phyloP scores from a whole-genome alignment of 192 early-diverging fungal species.

The Rhizoclosmatium globosum region DNA sequence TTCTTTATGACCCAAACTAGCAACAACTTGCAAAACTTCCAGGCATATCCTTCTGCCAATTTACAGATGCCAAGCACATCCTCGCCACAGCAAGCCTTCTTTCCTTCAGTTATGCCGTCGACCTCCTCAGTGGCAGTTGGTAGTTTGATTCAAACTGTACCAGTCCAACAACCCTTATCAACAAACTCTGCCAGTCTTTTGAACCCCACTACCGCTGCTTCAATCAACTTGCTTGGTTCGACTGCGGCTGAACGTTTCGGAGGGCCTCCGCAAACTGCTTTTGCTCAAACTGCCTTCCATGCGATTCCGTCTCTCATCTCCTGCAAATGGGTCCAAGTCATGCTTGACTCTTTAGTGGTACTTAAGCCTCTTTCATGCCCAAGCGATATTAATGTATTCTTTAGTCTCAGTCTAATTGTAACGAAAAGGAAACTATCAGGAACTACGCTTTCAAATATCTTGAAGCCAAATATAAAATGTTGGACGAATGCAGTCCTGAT shows the following conservation, averaged over 20 bases:
- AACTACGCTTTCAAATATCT: background rate
- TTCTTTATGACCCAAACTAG: too few relatives aligned
- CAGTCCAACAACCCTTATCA: too few relatives aligned
- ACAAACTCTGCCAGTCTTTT: too few relatives aligned
- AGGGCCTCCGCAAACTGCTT: background rate
- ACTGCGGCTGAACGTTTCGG: slow-evolving; percentile 5
- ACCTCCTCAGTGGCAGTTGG: too few relatives aligned
- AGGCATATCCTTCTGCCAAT: too few relatives aligned
- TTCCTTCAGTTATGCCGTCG: too few relatives aligned
- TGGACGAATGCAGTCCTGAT: background rate
- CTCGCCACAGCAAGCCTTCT: too few relatives aligned
- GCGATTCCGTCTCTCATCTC: background rate
- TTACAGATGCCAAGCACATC: too few relatives aligned
- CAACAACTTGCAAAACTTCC: too few relatives aligned
- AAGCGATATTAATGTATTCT: background rate
- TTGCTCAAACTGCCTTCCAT: background rate
- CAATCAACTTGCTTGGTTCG: background rate
- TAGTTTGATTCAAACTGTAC: too few relatives aligned
- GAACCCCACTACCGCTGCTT: background rate
- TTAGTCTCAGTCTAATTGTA: background rate
- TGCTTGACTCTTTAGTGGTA: slow-evolving; percentile 45
- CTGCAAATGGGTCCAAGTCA: slow-evolving; percentile 43
- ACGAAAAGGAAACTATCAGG: slow-evolving; percentile 8
- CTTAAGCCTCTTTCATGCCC: background rate
- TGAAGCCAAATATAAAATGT: background rate